These are phyloP conservation scores for Aquilaria agallochum DNA, from an alignment of 441 rosid genomes.

Conservation along the genomic window DNA sequence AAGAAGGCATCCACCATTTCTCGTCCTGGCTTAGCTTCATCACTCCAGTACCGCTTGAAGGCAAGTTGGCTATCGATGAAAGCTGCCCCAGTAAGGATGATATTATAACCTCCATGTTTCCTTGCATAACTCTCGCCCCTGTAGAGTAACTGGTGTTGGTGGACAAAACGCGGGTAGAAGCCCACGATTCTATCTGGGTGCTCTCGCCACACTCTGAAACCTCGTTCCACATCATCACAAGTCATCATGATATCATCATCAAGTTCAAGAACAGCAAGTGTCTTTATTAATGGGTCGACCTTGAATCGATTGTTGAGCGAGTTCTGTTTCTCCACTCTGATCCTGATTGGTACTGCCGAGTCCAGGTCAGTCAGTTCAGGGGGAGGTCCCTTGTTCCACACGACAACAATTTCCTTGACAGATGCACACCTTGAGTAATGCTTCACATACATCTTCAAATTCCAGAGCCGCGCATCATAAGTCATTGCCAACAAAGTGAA, in stretches of 20 bases:
- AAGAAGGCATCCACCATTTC: conserved; percentile 56
- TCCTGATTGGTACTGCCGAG: conserved; percentile 73
- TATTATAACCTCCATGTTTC: conserved; percentile 58
- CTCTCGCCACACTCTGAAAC: conserved; percentile 76
- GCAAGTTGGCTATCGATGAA: conserved; percentile 57
- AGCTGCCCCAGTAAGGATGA: conserved; percentile 93
- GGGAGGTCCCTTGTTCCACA: conserved; percentile 86
- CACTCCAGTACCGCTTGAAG: conserved; percentile 53
- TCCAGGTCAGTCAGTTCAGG: conserved; percentile 64
- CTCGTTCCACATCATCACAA: conserved; percentile 72
- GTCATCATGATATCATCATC: conserved; percentile 93
- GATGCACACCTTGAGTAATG: conserved; percentile 90
- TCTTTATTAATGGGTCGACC: conserved; percentile 53
- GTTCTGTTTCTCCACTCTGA: conserved; percentile 60
- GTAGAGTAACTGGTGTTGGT: conserved; percentile 54
- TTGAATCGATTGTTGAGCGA: conserved; percentile 84
- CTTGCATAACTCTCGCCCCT: conserved; percentile 72
- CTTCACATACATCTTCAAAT: conserved; percentile 76
- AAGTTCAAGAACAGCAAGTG: conserved; percentile 77
- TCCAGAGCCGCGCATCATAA: conserved; percentile 94
- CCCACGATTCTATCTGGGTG: conserved; percentile 77
- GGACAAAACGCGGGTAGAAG: conserved; percentile 65
- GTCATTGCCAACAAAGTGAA: conserved; percentile 89
- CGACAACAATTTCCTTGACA: conserved; percentile 75
- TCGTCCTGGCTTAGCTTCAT: conserved; percentile 53